Evolutionary conservation across 164 flowering plant genomes (phyloP), one percentile per base, ranked within the genome.

Genomic region (Nelumbo lutea): DNA sequence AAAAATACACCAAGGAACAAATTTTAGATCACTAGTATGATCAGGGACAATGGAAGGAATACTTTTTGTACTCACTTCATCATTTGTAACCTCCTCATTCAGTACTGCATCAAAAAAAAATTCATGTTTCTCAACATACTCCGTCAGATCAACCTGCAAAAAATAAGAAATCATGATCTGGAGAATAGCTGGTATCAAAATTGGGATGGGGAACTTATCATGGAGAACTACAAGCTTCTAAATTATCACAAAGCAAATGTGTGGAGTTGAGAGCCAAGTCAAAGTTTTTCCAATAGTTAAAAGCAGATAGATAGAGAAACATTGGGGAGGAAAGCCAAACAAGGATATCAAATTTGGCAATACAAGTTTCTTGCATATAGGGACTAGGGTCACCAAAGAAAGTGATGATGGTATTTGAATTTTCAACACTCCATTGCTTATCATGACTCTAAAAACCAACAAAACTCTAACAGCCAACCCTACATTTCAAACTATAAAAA

Each of bases 91-190:
- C 59, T 81, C 85, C 81, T 90, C 96, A 81, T 83, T 71, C 75
- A 94, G 78, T 72, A 94, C 97, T 1, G 98, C 96, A 81, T 94
- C 98, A 83, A 90, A 94, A 52, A 86, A 84, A 81, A 94, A 94
- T 72, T 90, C 96, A 80, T 94, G 98, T 64, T 84, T 90, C 83
- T 94, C 98, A 55, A 83, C 83, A 72, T 94, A 94, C 73, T 85
- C 97, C 59, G 98, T 91, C 44, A 94, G 74, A 76, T 94, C 98
- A 76, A 94, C 98, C 98, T 94, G 84, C 80, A 74, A 48, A 78
- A 69, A 14, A 6, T 59, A 40, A 44, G 59, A n/a, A 64, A 67
- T 62, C 51, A 59, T 61, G 27, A 39, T 39, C 45, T 62, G n/a
- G 50, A 59, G 8, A 48, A 5, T 9, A 39, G n/a, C 59, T 6